phyloP scores from a whole-genome alignment of 1,139 yeast genomes.

The Nadsonia starkeyi-henricii region DNA sequence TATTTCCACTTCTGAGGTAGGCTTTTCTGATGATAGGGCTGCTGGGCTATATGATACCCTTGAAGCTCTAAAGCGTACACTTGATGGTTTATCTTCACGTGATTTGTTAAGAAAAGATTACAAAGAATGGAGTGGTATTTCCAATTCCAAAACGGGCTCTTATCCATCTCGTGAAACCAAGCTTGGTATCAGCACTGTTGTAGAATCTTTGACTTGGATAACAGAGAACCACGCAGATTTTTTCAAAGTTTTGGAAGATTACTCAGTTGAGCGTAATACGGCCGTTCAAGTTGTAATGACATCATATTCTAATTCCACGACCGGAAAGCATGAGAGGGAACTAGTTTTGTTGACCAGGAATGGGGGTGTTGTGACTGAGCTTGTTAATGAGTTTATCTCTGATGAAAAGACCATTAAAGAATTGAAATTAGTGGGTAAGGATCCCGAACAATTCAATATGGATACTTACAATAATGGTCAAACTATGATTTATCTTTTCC shows the following conservation, averaged over 20 bases:
- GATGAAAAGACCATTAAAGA: constrained; percentile 20
- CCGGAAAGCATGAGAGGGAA: constrained; percentile 41
- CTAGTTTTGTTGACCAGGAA: constrained; percentile 27
- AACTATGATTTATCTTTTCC: constrained; percentile 21
- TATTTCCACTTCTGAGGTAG: too few species aligned
- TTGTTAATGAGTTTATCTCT: constrained; percentile 14
- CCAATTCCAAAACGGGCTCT: too few species aligned
- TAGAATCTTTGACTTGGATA: constrained; percentile 51
- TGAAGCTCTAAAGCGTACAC: constrained; percentile 45
- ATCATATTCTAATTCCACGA: constrained; percentile 33
- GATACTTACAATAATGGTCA: neutral
- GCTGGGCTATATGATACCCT: too few species aligned
- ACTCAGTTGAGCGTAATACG: constrained; percentile 29
- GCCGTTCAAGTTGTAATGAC: constrained; percentile 52
- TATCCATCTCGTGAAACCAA: constrained; percentile 18
- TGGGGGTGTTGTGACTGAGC: constrained; percentile 4
- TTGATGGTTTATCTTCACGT: constrained; percentile 39
- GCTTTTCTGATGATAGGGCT: too few species aligned
- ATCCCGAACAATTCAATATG: constrained; percentile 1
- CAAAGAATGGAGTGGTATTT: constrained; percentile 42
- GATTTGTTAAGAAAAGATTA: constrained; percentile 73
- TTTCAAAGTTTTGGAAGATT: constrained; percentile 26
- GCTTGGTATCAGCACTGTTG: constrained; percentile 68
- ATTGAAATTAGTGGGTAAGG: constrained; percentile 21
- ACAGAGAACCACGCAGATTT: constrained; percentile 28